Conservation (phyloP, 345 rosid species). For the Populus tremula region DNA sequence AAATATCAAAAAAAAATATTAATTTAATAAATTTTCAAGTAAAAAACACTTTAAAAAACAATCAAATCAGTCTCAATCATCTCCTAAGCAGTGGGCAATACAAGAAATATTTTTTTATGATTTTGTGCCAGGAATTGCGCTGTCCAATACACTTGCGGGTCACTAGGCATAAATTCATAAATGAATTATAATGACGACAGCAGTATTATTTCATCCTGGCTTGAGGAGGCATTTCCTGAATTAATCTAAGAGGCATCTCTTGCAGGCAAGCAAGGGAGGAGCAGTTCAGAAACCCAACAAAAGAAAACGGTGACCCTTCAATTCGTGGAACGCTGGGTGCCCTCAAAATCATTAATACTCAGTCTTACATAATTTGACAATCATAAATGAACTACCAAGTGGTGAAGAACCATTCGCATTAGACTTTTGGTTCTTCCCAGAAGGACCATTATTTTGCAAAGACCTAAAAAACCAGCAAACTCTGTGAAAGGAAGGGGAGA, state of each 20-base stretch:
- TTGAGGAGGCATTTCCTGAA: too few relatives aligned
- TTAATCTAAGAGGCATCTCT: not conserved
- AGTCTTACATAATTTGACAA: not conserved
- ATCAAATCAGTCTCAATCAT: too few relatives aligned
- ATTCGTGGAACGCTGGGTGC: not conserved
- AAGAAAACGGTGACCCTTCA: not conserved
- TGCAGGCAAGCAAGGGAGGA: not conserved
- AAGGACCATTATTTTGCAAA: constrained; percentile 16
- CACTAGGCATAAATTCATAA: too few relatives aligned
- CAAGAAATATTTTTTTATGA: not conserved
- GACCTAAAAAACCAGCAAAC: constrained; percentile 6
- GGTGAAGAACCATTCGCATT: not conserved
- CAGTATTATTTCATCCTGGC: too few relatives aligned
- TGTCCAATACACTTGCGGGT: not conserved
- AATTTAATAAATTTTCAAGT: too few relatives aligned
- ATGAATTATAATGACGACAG: not conserved
- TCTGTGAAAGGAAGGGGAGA: constrained; percentile 8
- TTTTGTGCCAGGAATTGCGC: not conserved
- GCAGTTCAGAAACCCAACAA: not conserved
- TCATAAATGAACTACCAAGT: not conserved
- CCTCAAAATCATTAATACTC: not conserved
- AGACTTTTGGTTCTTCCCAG: not conserved
- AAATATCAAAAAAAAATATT: too few relatives aligned
- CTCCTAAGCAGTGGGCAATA: not conserved
- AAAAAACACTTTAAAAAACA: too few relatives aligned